Conservation (phyloP, 208 protist genomes). For the Leishmania gerbilli region DNA sequence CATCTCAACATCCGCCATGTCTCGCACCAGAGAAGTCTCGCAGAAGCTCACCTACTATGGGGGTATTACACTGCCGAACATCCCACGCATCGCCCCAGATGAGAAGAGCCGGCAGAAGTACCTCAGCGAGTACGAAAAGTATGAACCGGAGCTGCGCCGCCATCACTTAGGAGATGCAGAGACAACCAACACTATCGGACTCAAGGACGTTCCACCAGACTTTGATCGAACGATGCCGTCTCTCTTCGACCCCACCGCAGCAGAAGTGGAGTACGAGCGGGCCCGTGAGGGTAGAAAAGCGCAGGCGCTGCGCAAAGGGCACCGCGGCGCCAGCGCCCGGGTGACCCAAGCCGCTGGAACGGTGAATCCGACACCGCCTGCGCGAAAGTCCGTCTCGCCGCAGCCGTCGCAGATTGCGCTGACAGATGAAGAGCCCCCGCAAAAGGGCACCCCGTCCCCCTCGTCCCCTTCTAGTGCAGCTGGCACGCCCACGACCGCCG, state of each 20-base stretch:
- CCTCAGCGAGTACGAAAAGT: slow-evolving; percentile 87
- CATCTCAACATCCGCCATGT: not conserved
- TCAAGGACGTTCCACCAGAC: slow-evolving; percentile 53
- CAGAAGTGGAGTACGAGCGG: slow-evolving; percentile 65
- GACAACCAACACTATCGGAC: slow-evolving; percentile 66
- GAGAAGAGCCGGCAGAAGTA: slow-evolving; percentile 77
- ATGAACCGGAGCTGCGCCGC: slow-evolving; percentile 86
- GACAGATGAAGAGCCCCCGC: not conserved
- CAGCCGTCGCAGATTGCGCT: not conserved
- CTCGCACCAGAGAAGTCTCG: not conserved
- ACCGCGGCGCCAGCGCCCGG: not conserved
- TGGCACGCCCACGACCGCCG: not conserved
- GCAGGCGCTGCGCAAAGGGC: slow-evolving; percentile 12
- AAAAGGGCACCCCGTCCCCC: not conserved
- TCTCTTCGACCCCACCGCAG: slow-evolving; percentile 57
- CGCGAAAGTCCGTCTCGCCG: not conserved
- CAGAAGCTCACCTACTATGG: slow-evolving; percentile 10
- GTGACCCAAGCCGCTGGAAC: not conserved
- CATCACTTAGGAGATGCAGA: slow-evolving; percentile 80
- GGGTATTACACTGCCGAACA: slow-evolving; percentile 75
- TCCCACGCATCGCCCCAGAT: slow-evolving; percentile 76
- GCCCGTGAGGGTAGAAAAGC: slow-evolving; percentile 17
- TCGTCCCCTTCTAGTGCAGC: slow-evolving; percentile 1
- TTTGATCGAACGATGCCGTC: slow-evolving; percentile 78
- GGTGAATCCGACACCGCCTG: not conserved